Base-by-base conservation (phyloP, 1,284 basidiomycete species). In the Naganishia liquefaciens region DNA sequence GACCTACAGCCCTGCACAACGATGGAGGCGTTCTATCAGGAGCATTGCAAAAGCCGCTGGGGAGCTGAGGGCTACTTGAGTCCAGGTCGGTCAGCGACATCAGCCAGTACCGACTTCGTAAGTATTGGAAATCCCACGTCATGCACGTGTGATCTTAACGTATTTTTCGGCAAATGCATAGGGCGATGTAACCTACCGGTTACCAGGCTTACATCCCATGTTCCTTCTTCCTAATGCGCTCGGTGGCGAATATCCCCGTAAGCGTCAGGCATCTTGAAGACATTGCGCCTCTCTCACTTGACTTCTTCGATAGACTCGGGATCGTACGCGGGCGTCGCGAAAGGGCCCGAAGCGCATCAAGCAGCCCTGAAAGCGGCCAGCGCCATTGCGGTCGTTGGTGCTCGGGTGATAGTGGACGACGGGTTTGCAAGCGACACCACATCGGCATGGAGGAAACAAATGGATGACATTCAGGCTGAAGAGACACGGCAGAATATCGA, bases 341-440 rank as follows among this genome's bases (percentile, higher is more conserved):
- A 69, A 17, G 72, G 66, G 21, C 65, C 63, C 21, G 74, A 72
- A 66, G 70, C 72, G 7, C 71, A 79, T 71, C 42, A 65, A 53
- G 64, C 70, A 19, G 68, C 73, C 11, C 73, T 78, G 64, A 71
- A 76, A 54, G 76, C 75, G 1, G 73, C 77, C 10, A 73, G 75
- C 46, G 77, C 73, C 0, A 73, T 80, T 52, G 73, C 75, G 2
- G 69, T 75, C 6, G 70, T 74, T 3, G 77, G 70, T 6, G 75
- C 73, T 9, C 72, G 74, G 23, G 73, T 79, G 47, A 43, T 80
- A 2, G 64, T 68, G 0, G 79, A 80, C 51, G 68, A 71, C 25
- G 67, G 70, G 40, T 80, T 73, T 64, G 70, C 75, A 0, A 67
- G 72, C 27, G 69, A 72, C 40, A 70, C 73, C 27, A 68, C 62